Percentiles rank a stretch among this genome's conserved stretches.
These are phyloP conservation scores for Imleria badia DNA, from an alignment of 768 basidiomycete species.

Conservation along the genomic window DNA sequence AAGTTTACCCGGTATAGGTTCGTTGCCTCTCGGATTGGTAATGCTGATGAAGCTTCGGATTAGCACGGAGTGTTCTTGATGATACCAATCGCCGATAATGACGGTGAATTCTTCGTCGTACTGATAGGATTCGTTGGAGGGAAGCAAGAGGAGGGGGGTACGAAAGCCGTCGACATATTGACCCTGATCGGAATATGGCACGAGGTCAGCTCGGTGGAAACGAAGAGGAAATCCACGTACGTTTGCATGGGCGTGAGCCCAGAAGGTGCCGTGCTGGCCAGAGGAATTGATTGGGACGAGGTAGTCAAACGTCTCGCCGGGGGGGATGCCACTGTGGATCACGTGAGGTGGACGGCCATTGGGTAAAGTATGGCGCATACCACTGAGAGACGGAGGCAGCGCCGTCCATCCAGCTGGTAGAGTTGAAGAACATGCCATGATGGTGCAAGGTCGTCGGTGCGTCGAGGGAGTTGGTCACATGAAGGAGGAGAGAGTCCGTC, in stretches of 20 bases:
- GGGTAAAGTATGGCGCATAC: slow-evolving; percentile 33
- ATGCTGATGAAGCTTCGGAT: slow-evolving; percentile 66
- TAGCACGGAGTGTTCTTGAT: slow-evolving; percentile 65
- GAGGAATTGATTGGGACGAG: slow-evolving; percentile 66
- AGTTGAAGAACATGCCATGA: slow-evolving; percentile 95
- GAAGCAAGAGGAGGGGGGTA: slow-evolving; percentile 80
- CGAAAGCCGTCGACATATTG: slow-evolving; percentile 94
- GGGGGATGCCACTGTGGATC: slow-evolving; percentile 67
- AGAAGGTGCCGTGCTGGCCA: slow-evolving; percentile 78
- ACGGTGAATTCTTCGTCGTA: slow-evolving; percentile 94
- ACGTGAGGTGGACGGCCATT: neutral
- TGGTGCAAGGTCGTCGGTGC: slow-evolving; percentile 75
- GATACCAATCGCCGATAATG: slow-evolving; percentile 91
- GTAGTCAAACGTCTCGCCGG: slow-evolving; percentile 70
- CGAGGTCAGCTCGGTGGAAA: neutral
- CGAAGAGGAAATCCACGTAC: slow-evolving; percentile 13
- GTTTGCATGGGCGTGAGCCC: slow-evolving; percentile 71
- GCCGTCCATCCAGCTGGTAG: slow-evolving; percentile 86
- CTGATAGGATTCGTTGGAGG: slow-evolving; percentile 56
- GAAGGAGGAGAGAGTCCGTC: slow-evolving; percentile 73
- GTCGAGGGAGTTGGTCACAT: slow-evolving; percentile 72
- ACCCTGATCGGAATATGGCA: slow-evolving; percentile 43
- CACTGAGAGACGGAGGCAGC: slow-evolving; percentile 83
- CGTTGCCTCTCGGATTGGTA: slow-evolving; percentile 78
- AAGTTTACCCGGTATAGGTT: slow-evolving; percentile 78